Conservation (phyloP, 139 green algal genomes). For the Chlamydomonas sphaeroides region DNA sequence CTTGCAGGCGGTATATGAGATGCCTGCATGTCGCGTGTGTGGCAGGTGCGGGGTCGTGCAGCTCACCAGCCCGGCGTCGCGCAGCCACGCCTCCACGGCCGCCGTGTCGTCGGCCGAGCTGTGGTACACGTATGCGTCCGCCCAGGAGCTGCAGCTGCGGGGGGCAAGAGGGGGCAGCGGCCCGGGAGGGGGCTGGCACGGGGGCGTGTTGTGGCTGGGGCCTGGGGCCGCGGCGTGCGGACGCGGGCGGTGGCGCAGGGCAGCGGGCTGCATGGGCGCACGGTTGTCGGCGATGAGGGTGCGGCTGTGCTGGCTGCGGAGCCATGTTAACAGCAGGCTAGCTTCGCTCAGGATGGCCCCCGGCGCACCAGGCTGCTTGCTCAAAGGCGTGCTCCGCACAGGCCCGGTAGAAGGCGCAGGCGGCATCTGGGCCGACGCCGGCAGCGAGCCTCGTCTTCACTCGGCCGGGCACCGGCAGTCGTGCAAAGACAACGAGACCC, state of each 20-base stretch:
- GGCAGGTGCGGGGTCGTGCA: too few relatives aligned
- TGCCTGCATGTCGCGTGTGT: too few relatives aligned
- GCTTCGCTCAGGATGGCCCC: too few relatives aligned
- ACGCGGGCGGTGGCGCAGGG: too few relatives aligned
- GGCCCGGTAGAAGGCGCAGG: slow-evolving; percentile 64
- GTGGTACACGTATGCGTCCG: slow-evolving; percentile 52
- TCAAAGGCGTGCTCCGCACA: slow-evolving; percentile 64
- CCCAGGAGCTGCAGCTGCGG: not conserved
- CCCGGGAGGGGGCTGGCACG: too few relatives aligned
- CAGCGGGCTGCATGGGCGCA: too few relatives aligned
- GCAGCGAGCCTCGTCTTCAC: slow-evolving; percentile 80
- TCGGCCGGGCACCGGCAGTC: slow-evolving; percentile 62
- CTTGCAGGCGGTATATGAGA: too few relatives aligned
- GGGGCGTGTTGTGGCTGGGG: too few relatives aligned
- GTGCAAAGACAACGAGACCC: slow-evolving; percentile 66
- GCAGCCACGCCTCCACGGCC: slow-evolving; percentile 52
- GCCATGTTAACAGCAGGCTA: too few relatives aligned
- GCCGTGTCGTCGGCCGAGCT: slow-evolving; percentile 48
- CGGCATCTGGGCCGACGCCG: slow-evolving; percentile 51
- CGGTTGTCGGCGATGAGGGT: too few relatives aligned
- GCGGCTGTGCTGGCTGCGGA: too few relatives aligned
- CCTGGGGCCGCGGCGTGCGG: too few relatives aligned
- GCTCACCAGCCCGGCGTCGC: slow-evolving; percentile 10
- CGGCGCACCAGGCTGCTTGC: slow-evolving; percentile 47
- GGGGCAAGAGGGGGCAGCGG: not conserved